Percentiles rank a stretch among this genome's conserved stretches.
Conservation (phyloP, 2,329 filamentous ascomycete genomes). For the Ophiostoma ips region DNA sequence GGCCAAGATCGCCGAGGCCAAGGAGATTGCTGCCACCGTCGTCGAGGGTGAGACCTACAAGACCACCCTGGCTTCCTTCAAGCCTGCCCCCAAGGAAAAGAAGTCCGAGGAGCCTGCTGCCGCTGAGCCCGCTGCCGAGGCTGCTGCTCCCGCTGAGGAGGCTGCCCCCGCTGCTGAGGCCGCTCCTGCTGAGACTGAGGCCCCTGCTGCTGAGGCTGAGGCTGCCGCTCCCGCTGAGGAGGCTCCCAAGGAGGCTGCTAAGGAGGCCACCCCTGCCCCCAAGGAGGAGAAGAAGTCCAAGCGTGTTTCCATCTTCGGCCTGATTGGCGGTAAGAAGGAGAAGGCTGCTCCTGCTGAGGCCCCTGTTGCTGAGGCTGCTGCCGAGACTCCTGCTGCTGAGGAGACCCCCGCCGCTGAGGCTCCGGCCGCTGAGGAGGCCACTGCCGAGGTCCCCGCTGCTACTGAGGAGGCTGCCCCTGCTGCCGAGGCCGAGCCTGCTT, state of each 20-base stretch:
- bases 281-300: conserved; percentile 42
- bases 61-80: conserved; percentile 59
- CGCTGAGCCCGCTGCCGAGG: conserved; percentile 4
- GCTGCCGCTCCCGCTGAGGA: conserved; percentile 14
- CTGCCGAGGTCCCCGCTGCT: conserved; percentile 21
- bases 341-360: conserved; percentile 32
- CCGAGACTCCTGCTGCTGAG: conserved; percentile 22
- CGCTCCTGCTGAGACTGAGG: conserved; percentile 10
- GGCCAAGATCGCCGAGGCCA: conserved; percentile 71
- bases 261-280: conserved; percentile 19
- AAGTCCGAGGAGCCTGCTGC: conserved; percentile 24
- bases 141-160: conserved; percentile 16
- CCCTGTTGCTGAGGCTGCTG: conserved; percentile 12
- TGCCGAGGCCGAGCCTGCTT: conserved; percentile 24
- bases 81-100: conserved; percentile 37
- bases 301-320: conserved; percentile 49
- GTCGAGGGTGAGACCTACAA: conserved; percentile 79
- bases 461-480: conserved; percentile 22
- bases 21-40: conserved; percentile 61
- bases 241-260: conserved; percentile 19
- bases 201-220: neutral
- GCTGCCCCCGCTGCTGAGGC: conserved; percentile 21
- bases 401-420: conserved; percentile 16
- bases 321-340: conserved; percentile 38
- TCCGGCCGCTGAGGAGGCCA: conserved; percentile 19